Base-by-base conservation (phyloP, 352 stramenopile species). In the Globisporangium okanoganense region DNA sequence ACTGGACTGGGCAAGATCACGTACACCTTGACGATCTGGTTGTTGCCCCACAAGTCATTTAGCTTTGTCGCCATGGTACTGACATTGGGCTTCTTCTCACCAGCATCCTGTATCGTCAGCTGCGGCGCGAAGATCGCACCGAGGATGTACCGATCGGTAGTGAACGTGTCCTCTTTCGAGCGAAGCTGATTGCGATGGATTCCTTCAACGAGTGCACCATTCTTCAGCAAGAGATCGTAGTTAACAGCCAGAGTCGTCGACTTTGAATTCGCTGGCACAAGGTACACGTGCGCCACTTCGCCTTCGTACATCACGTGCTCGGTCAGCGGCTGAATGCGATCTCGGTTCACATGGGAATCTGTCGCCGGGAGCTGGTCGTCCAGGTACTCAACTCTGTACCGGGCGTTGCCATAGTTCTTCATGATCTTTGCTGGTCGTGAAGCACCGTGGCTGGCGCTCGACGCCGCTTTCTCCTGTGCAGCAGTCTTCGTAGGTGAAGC, bases 1-100 rank as follows among this genome's bases (percentile, higher is more conserved):
- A 78, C 64, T 13, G 62, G 31, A 5, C 22, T 44, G 18, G 73
- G 72, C 24, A 88, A 55, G 33, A 79, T 71, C 12, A 77, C 59
- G 50, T 88, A 88, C 27, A 82, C 72, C 40, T 82, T 81, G 4
- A 88, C 47, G 27, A 80, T 5, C 24, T 83, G 66, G 22, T 83
- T 63, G 16, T 74, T 70, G 4, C 71, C 63, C 68, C 77, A 87
- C 24, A 87, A 52, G 18, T 79, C 66, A 1, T 62, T 48, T 10
- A 87, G 33, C 5, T 62, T 69, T 8, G 60, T 44, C 2, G 67
- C 62, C 22, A 75, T 58, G 18, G 18, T 33, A 41, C 38, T 7
- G 43, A 48, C 14, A 64, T 56, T 2, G 13, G 3, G 9, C 54
- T 61, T 20, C 20, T 29, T 16, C 10, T 68, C 58, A 3, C 12